Conservation (phyloP, 441 rosid genomes). For the Isatis lusitanica region DNA sequence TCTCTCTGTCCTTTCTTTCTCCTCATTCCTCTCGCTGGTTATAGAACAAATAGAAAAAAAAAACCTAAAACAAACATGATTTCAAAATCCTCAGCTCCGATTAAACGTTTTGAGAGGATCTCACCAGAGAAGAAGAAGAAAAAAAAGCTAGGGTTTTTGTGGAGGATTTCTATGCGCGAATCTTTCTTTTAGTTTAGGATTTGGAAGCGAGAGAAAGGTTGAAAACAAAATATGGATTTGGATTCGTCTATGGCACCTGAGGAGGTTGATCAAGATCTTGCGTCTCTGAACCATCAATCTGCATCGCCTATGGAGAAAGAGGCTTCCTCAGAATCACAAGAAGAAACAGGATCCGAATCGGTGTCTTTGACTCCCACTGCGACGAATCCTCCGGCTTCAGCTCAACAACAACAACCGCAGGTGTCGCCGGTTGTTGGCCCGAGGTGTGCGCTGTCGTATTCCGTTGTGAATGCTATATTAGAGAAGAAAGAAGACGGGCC, state of each 20-base stretch:
- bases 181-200: neutral
- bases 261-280: slow-evolving; percentile 68
- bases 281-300: slow-evolving; percentile 39
- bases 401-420: slow-evolving; percentile 33
- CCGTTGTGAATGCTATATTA: slow-evolving; percentile 70
- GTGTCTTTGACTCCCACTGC: slow-evolving; percentile 16
- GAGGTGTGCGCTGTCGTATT: slow-evolving; percentile 85
- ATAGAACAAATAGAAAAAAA: neutral
- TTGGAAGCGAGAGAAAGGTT: neutral
- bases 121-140: neutral
- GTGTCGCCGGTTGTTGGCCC: slow-evolving; percentile 70
- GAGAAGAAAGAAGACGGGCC: slow-evolving; percentile 96
- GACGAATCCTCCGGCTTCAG: slow-evolving; percentile 9
- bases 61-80: neutral
- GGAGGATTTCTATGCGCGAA: neutral
- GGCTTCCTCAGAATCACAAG: slow-evolving; percentile 32
- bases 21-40: slow-evolving; percentile 39
- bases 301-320: slow-evolving; percentile 59
- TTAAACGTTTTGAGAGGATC: neutral
- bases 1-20: slow-evolving; percentile 36
- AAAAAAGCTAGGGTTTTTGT: neutral
- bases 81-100: neutral
- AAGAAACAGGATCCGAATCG: slow-evolving; percentile 45
- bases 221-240: slow-evolving; percentile 59
- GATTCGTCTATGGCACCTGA: slow-evolving; percentile 74